Evolutionary conservation across 2,329 filamentous ascomycete genomes (phyloP), one percentile per base, ranked within the genome.

Genomic region (Cercospora zeina): DNA sequence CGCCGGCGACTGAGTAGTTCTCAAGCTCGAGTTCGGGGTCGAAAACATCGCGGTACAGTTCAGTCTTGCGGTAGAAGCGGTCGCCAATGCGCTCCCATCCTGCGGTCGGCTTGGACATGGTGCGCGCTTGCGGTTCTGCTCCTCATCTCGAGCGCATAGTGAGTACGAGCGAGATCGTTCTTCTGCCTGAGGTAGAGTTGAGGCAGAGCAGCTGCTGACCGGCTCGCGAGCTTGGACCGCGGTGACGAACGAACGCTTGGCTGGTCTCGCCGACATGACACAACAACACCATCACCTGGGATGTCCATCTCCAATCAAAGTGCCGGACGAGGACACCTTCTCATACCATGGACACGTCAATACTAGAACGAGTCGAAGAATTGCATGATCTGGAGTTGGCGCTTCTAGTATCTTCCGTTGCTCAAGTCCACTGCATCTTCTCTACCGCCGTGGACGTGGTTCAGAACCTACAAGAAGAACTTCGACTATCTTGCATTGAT

Each of bases 41-140:
- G 76, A 97, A 99, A 67, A 97, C 85, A 68, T 88, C 89, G 64
- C 92, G 93, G 81, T 97, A 99, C 64, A 96, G 86, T 77, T 93
- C 90, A 61, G 90, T 88, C 81, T 96, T 97, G 76, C 93, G 90
- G 80, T 97, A 99, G 82, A 96, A 97, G 72, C 87, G 89, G 77
- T 96, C 90, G 74, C 91, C 95, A 68, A 97, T 87, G 77, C 86
- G 89, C 81, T 96, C 92, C 95, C 95, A 99, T 77, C 93, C 91
- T 71, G 91, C 89, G 71, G 91, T 91, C 72, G 93, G 84, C 72
- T 86, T 87, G 64, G 80, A 78, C 77, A 78, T 78, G 55, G 21
- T 49, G 37, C 37, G 4, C 24, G 21, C 56, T 42, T 14, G 19
- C 16, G 33, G 13, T 7, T 47, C 45, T 53, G 60, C 39, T 27